phyloP scores from a whole-genome alignment of 108 stramenopile species.

The Fragilariopsis cylindrus region DNA sequence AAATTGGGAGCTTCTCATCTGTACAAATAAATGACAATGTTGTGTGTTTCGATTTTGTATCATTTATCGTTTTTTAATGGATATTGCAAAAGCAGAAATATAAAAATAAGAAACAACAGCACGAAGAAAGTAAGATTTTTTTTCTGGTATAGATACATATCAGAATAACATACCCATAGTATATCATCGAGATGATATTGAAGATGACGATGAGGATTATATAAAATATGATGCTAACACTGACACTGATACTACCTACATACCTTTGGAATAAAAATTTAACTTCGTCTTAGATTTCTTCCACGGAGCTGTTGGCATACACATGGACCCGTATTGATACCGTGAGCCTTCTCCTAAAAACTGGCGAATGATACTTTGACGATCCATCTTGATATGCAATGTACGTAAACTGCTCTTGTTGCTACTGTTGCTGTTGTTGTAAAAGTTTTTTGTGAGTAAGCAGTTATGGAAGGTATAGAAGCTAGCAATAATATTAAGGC shows the following conservation, averaged over 20 bases:
- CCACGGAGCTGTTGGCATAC: constrained; percentile 53
- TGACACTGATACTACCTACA: constrained; percentile 1
- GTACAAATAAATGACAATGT: neutral
- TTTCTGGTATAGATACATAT: neutral
- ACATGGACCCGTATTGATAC: constrained; percentile 57
- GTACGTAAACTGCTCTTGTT: too few species aligned
- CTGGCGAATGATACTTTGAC: too few species aligned
- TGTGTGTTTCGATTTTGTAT: neutral
- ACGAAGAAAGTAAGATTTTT: neutral
- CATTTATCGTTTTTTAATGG: too few species aligned
- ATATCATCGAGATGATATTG: too few species aligned
- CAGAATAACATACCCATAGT: too few species aligned
- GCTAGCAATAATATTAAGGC: neutral
- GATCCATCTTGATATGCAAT: too few species aligned
- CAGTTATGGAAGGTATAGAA: neutral
- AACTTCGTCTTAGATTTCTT: constrained; percentile 19
- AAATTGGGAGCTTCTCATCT: constrained; percentile 58
- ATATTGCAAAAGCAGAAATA: neutral
- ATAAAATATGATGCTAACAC: too few species aligned
- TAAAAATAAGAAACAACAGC: neutral
- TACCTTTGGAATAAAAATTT: constrained; percentile 50
- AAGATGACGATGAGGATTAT: too few species aligned
- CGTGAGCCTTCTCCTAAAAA: constrained; percentile 45
- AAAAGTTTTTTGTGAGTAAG: neutral
- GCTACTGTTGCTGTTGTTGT: neutral